Percentiles rank a stretch among this genome's conserved stretches.
phyloP scores from a whole-genome alignment of 352 stramenopile genomes.

The Phytophthora hibernalis region DNA sequence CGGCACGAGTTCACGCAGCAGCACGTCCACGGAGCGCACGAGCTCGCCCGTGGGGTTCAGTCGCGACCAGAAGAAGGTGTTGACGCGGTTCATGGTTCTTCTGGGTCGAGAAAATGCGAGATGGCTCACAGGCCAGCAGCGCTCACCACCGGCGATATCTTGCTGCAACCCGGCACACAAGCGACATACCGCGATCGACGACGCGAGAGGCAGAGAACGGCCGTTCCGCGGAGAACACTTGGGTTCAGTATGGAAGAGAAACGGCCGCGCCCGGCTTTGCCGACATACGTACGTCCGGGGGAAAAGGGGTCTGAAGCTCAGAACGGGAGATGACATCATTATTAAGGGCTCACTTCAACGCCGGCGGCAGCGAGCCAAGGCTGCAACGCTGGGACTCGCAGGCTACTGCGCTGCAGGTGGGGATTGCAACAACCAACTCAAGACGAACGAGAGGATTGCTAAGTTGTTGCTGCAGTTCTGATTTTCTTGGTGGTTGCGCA shows the following conservation, averaged over 20 bases:
- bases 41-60: conserved; percentile 78
- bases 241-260: conserved; percentile 10
- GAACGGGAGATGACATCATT: conserved; percentile 30
- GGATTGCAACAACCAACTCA: no score
- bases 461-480: background rate
- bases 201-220: conserved; percentile 15
- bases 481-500: background rate
- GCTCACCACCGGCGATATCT: conserved; percentile 31
- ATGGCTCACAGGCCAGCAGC: conserved; percentile 33
- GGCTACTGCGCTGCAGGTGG: no score
- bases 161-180: conserved; percentile 36
- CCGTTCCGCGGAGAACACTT: conserved; percentile 3
- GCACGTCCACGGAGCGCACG: conserved; percentile 71
- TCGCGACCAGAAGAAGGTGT: conserved; percentile 84
- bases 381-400: conserved; percentile 1
- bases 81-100: conserved; percentile 61
- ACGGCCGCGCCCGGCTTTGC: background rate
- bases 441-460: background rate
- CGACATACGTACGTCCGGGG: conserved; percentile 27
- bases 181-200: conserved; percentile 36
- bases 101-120: conserved; percentile 28
- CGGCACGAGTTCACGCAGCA: conserved; percentile 64
- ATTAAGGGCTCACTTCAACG: conserved; percentile 21
- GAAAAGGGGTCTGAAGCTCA: conserved; percentile 15
- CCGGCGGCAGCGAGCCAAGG: background rate